These are phyloP conservation scores for Haematococcus lacustris DNA, from an alignment of 139 green algal genomes.

Conservation along the genomic window DNA sequence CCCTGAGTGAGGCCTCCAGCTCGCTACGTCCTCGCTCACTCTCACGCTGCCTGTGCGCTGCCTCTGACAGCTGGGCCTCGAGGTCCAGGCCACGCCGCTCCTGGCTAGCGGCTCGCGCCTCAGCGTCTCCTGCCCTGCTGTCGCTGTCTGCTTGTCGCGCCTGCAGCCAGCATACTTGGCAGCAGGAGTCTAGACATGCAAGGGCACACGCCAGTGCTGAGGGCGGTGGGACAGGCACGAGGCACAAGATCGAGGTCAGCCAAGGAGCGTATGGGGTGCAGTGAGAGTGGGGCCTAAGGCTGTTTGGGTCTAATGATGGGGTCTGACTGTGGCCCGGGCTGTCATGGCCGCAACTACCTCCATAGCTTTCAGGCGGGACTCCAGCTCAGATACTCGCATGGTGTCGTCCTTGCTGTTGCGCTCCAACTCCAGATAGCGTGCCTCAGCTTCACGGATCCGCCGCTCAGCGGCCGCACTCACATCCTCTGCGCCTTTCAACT, in stretches of 20 bases:
- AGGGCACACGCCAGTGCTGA: no score
- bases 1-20: conserved; percentile 15
- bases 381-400: conserved; percentile 2
- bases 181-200: no score
- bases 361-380: conserved; percentile 8
- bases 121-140: conserved; percentile 8
- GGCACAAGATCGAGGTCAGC: no score
- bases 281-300: no score
- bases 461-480: conserved; percentile 31
- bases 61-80: conserved; percentile 22
- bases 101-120: conserved; percentile 12
- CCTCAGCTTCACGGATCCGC: conserved; percentile 20
- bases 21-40: conserved; percentile 24
- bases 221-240: no score
- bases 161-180: no score
- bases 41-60: conserved; percentile 10
- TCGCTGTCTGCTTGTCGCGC: conserved; percentile 10
- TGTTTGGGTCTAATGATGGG: no score
- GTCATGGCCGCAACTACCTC: no score
- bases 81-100: conserved; percentile 28
- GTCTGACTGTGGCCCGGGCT: no score
- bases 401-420: conserved; percentile 15
- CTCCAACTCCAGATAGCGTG: conserved; percentile 4
- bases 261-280: no score
- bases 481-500: no score